Evolutionary conservation across 352 stramenopile genomes (phyloP), one percentile per base, ranked within the genome.

Genomic region (Phytophthora fragariaefolia): DNA sequence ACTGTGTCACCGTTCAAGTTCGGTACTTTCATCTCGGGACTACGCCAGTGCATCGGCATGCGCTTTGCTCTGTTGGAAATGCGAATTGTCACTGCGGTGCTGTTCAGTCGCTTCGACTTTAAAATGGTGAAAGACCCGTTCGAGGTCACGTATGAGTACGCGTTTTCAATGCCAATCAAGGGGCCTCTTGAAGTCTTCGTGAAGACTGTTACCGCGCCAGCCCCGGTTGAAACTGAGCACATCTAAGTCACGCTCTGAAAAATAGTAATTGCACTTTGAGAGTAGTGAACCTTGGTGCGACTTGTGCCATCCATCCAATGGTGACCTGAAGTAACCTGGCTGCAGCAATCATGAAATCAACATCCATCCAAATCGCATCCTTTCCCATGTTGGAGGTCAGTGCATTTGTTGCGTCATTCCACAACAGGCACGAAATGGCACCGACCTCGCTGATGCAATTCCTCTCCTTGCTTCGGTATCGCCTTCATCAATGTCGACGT

Each of bases 41-140:
- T 71, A 13, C 80, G 77, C 47, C 76, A 72, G 51, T 93, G 82
- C 52, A 59, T 91, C 12, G 82, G 85, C 43, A 69, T 73, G 32
- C 72, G 57, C n/a, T 77, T 89, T 24, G 77, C 77, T 12, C 70
- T 85, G 49, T 28, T 89, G 24, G 70, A 87, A 68, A 79, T 85
- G 57, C 82, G 81, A n/a, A 79, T 84, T 15, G 55, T 66, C 30
- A 56, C 73, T 17, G 71, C 73, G 5, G 69, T 66, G 46, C 38
- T 89, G 26, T 50, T 86, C 8, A 78, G 60, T 45, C 58, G 47
- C 24, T 85, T 85, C 52, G 72, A 84, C 10, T 12, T 85, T 34
- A 52, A 45, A 22, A 77, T 52, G 17, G 57, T 67, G 10, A 18
- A 67, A 12, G 53, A 79, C 8, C 70, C 70, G 17, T 73, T 58